Base-by-base conservation (phyloP, 768 basidiomycete genomes). In the Amanita molliuscula region DNA sequence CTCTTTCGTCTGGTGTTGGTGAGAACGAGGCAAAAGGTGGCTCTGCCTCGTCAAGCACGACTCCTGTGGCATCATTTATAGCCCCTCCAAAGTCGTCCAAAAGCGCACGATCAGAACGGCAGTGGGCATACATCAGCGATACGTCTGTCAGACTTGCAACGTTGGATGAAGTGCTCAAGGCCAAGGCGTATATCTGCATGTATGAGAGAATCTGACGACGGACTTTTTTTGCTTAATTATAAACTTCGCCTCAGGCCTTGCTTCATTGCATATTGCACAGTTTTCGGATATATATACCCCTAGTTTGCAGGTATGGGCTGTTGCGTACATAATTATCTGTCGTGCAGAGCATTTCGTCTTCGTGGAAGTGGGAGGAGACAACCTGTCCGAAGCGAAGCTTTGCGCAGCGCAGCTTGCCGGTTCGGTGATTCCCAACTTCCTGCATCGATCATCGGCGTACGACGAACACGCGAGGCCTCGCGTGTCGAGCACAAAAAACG, bases 61-160 rank as follows among this genome's bases (percentile, higher is more conserved):
- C 35, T 21, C 9, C 18, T 2, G 33, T 40, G 11, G 46, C 54
- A 20, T 47, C 53, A 25, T 45, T 54, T 29, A 29, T 26, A 18
- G 21, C 41, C 4, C 55, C 31, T 31, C 35, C 53, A 28, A 10
- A 53, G 36, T 33, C 57, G 47, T 51, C 56, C 28, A 58, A 54
- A 31, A 46, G 40, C 28, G 40, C 48, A 40, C 47, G 34, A 35
- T 47, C 59, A 18, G 69, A 64, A 35, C 58, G 91, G 37, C 79
- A 87, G 53, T 97, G 94, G 94, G 88, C 88, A 41, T 94, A 86
- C 62, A 83, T 95, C 65, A 93, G 90, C 57, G 94, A 97, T 61
- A 89, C 87, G 2, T 67, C 78, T 40, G 91, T 97, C n/a, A 74
- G 86, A 40, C 67, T 88, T 41, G 79, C 85, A 8, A 78, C 82